Evolutionary conservation across 129 eudicot species (phyloP).

Genomic region (Artemisia argyi): DNA sequence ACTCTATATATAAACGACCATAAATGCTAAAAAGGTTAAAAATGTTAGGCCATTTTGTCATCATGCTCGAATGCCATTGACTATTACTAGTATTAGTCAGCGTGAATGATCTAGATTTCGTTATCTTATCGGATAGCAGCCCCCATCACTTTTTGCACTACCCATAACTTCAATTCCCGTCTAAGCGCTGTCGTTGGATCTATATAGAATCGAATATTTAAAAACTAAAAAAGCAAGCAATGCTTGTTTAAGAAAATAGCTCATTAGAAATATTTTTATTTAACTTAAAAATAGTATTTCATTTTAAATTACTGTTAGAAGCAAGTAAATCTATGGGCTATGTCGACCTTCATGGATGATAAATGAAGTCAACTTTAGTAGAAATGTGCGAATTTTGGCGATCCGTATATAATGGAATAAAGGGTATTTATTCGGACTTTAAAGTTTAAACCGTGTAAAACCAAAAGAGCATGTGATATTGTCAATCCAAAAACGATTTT

Average conservation of each 20-base stretch:
- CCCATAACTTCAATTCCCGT: constrained; percentile 21
- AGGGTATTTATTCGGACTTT: constrained; percentile 9
- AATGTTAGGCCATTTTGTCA: constrained; percentile 12
- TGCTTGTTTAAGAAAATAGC: no score
- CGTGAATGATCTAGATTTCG: constrained; percentile 31
- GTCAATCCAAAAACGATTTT: constrained; percentile 5
- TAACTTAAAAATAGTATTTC: no score
- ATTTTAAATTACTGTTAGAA: neutral
- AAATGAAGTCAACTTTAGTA: neutral
- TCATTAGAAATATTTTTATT: no score
- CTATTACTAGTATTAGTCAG: constrained; percentile 24
- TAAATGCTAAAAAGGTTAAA: neutral
- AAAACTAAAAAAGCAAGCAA: no score
- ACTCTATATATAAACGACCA: constrained; percentile 20
- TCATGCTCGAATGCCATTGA: constrained; percentile 14
- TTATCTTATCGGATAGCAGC: constrained; percentile 40
- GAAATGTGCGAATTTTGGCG: constrained; percentile 5
- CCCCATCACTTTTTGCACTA: constrained; percentile 21
- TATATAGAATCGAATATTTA: neutral
- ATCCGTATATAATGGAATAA: constrained; percentile 16
- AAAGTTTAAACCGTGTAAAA: constrained; percentile 20
- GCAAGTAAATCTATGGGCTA: neutral
- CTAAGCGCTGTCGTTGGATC: constrained; percentile 27
- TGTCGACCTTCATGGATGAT: neutral
- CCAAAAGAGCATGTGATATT: neutral